Base-by-base conservation (phyloP, 2,329 filamentous ascomycete genomes). In the Colletotrichum brevisporum region DNA sequence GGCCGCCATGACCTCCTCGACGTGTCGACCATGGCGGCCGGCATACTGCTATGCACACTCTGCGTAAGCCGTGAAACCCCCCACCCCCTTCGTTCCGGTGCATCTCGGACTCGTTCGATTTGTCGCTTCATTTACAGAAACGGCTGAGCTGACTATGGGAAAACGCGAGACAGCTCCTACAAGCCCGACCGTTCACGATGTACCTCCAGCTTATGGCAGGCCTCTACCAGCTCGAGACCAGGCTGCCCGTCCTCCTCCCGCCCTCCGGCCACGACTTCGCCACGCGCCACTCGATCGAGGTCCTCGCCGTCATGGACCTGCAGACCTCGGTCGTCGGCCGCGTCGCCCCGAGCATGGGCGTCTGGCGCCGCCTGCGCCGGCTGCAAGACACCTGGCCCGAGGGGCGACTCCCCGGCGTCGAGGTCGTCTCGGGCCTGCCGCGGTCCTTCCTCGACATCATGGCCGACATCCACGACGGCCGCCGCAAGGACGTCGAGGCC, bases 401-500 rank as follows among this genome's bases (percentile, higher is more conserved):
- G 2, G 69, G 69, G 0, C 62, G 59, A 12, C 24, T 63, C 5
- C 55, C 60, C 15, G 71, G 72, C n/a, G 73, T 80, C 3, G 78
- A 81, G 53, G 76, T 67, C 2, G 63, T 77, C 3, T 73, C 75
- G 5, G 76, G 76, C 1, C 16, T 78, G 5, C 76, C 76, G 1
- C 73, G 76, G 10, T 71, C 67, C 15, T 71, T 78, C 0, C 65
- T 78, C 1, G 76, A 78, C 41, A 71, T 78, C 6, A 69, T 78
- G 21, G 73, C 71, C 2, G 59, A 67, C 6, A 67, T 78, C 1
- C 45, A 41, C 15, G 55, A 67, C 47, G 48, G 56, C 50, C 57
- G 64, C 2, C 27, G 53, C 13, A 41, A 63, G 4, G 61, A 67
- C 9, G 62, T 71, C 2, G 76, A 78, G 41, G 39, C 50, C 0